A percentile compares a stretch with the other conserved stretches of the same genome.
Conservation (phyloP, 805 yeast species). For the Kluyveromyces aestuarii region DNA sequence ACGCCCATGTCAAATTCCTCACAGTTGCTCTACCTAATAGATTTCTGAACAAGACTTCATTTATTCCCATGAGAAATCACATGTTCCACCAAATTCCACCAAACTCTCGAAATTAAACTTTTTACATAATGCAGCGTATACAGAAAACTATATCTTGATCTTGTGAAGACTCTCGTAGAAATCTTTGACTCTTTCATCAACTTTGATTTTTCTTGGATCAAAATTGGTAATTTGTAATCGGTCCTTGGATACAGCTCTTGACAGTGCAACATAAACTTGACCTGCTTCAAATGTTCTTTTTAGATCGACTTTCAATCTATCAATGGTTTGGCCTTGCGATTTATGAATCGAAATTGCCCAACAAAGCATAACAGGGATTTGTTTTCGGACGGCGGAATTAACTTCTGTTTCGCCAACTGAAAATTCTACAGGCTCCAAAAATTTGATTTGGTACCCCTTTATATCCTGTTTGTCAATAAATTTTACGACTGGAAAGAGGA, state of each 20-base stretch:
- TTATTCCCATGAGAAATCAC: too few relatives aligned
- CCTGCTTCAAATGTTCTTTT: constrained; percentile 66
- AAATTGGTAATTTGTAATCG: constrained; percentile 59
- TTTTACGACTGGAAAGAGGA: constrained; percentile 26
- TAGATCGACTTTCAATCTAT: constrained; percentile 60
- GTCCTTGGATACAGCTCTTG: constrained; percentile 65
- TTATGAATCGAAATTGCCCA: constrained; percentile 85
- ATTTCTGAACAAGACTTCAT: too few relatives aligned
- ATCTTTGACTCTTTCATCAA: constrained; percentile 49
- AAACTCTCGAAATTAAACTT: neutral
- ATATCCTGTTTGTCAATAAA: constrained; percentile 18
- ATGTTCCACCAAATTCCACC: too few relatives aligned
- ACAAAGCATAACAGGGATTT: constrained; percentile 61
- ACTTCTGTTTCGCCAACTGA: constrained; percentile 28
- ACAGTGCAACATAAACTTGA: constrained; percentile 75
- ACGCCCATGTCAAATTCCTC: too few relatives aligned
- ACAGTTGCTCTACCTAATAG: too few relatives aligned
- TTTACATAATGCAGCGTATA: neutral
- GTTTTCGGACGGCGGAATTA: constrained; percentile 36
- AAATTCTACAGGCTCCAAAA: constrained; percentile 34
- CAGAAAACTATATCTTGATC: neutral
- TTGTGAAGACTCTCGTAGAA: constrained; percentile 46
- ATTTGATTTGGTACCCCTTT: constrained; percentile 20
- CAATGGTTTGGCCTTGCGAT: constrained; percentile 78
- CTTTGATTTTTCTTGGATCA: constrained; percentile 45